Base-by-base conservation (phyloP, 2,329 filamentous ascomycete species). In the Apiospora kogelbergensis region DNA sequence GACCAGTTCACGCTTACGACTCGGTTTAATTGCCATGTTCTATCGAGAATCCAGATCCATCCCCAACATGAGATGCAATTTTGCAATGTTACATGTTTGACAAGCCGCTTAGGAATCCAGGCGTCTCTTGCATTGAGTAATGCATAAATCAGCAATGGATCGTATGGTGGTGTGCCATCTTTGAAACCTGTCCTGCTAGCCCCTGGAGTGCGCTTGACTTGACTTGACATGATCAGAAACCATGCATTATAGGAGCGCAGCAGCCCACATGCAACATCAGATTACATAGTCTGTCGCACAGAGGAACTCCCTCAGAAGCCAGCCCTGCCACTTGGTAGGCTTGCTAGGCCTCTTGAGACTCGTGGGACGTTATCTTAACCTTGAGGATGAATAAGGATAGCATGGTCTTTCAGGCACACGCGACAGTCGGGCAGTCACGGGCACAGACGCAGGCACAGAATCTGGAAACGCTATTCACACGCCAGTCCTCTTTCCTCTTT, bases 41-140 rank as follows among this genome's bases (percentile, higher is more conserved):
- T 60, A 60, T 60, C 48, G 20, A 37, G 53, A 30, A 33, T 57
- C 48, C 48, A 57, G 48, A 57, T 57, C 48, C 48, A 57, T 57
- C 26, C 26, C 22, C 6, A 37, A 60, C 17, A 37, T 60, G 30
- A 60, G 26, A 60, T 60, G 53, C 53, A 60, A 60, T 60, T 60
- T 60, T 60, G 53, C 53, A n/a, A 60, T 60, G 53, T 37, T 60
- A 60, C 53, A 60, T 60, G 53, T 30, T 33, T n/a, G 17, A 60
- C 30, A 5, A 22, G 53, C 53, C n/a, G 53, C 53, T 22, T 37
- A 37, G 37, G 53, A 60, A 60, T 11, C 20, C 53, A 20, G 9
- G 9, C 20, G 53, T 20, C 17, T 60, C 13, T 37, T 60, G 30
- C 30, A 37, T 37, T 22, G 20, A 37, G 26, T 17, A 60, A 37